Evolutionary conservation across 805 yeast species (phyloP).

Genomic region (Myxozyma neglecta): DNA sequence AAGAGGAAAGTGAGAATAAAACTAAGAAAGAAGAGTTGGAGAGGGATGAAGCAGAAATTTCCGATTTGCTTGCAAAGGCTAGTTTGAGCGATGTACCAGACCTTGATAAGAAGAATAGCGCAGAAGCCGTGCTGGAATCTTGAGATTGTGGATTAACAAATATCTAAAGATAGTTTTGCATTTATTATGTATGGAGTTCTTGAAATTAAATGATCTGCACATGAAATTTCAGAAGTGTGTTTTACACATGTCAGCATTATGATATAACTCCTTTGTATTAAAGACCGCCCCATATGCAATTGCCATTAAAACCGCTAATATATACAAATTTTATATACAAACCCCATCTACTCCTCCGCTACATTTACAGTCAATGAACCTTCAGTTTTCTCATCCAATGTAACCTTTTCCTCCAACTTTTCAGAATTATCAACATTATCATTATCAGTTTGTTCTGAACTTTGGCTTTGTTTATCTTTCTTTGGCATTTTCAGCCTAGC

Average conservation of each 20-base stretch:
- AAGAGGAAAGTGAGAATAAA: constrained; percentile 32
- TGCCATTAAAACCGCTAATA: too few species aligned
- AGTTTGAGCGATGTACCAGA: constrained; percentile 18
- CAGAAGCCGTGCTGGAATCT: background rate
- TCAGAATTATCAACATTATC: background rate
- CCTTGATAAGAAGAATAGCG: background rate
- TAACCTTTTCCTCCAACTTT: too few species aligned
- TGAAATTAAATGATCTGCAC: too few species aligned
- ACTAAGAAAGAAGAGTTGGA: background rate
- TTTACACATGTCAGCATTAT: too few species aligned
- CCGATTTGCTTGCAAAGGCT: constrained; percentile 8
- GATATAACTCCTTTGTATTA: too few species aligned
- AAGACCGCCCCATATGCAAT: too few species aligned
- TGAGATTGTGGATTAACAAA: background rate
- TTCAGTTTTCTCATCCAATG: too few species aligned
- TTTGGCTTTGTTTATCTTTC: background rate
- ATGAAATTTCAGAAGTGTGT: too few species aligned
- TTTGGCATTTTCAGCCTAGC: constrained; percentile 26
- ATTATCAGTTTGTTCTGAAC: background rate
- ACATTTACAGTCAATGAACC: too few species aligned
- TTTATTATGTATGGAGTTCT: too few species aligned
- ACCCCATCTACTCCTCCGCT: too few species aligned
- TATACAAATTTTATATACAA: too few species aligned
- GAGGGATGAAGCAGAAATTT: constrained; percentile 7
- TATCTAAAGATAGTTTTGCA: background rate